Evolutionary conservation across 352 stramenopile species (phyloP), one percentile per base, ranked within the genome.

Genomic region (Elongisporangium anandrum): DNA sequence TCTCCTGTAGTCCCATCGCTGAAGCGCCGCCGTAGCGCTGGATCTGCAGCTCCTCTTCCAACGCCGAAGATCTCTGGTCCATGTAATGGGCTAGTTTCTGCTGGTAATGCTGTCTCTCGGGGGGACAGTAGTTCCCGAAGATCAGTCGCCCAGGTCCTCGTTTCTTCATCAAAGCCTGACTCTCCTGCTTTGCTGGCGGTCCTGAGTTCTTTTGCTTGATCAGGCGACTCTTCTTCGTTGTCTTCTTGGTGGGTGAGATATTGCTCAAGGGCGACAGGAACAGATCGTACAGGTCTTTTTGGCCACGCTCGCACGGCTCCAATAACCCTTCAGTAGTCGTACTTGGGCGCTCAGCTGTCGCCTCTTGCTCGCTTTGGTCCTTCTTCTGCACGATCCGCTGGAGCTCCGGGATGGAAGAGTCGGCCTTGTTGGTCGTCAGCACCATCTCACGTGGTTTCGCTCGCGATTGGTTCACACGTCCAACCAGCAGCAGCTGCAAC

Each of bases 31-130:
- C 59, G 21, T 60, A 63, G 4, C 81, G 79, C 39, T 88, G 63
- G 56, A 92, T 95, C 24, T 53, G 87, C 3, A 94, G 79, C 62
- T 86, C 82, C 5, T 88, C 80, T 34, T 95, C 77, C 22, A 90
- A 69, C 16, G 79, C 77, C 6, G 80, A 67, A 2, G 78, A 90
- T 6, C 84, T 77, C 57, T 65, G 60, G 50, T 79, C 77, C 73
- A 90, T 90, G 63, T 94, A 92, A 41, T 86, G 77, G 24, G 85
- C 77, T 21, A 91, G 77, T 62, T 89, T 89, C 26, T 90, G 76
- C 59, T 90, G 79, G 63, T 83, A 92, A 39, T 90, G 82, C 50
- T 79, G 81, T 8, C 73, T 76, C 54, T 66, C 74, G 6, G 79
- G 72, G 12, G 77, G 77, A n/a, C 82, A 68, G 54, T 89, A 93